phyloP scores from a whole-genome alignment of 2,329 filamentous ascomycete genomes.

The Parasarocladium wereldwijsianum region DNA sequence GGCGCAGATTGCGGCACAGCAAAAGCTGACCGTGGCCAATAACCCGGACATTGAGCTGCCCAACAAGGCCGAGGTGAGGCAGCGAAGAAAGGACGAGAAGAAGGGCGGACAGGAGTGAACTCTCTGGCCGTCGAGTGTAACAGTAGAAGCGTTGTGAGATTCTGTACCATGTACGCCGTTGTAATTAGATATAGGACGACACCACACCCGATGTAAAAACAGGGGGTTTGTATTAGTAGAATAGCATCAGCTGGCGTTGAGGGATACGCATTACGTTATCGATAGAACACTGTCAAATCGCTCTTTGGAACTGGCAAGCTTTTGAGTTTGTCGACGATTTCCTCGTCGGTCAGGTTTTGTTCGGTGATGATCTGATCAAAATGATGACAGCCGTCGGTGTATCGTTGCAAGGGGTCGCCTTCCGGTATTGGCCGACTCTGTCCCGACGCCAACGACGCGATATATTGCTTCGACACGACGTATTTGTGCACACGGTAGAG shows the following conservation, averaged over 20 bases:
- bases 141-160: background rate
- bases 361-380: constrained; percentile 77
- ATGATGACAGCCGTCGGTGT: constrained; percentile 59
- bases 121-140: constrained; percentile 1
- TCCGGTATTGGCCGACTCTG: constrained; percentile 25
- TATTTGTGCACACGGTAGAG: constrained; percentile 90
- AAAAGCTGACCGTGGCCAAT: constrained; percentile 18
- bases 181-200: constrained; percentile 11
- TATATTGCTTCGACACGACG: constrained; percentile 53
- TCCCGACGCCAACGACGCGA: constrained; percentile 40
- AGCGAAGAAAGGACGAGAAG: constrained; percentile 9
- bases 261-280: constrained; percentile 16
- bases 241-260: background rate
- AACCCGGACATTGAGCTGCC: constrained; percentile 26
- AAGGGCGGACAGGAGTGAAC: constrained; percentile 3
- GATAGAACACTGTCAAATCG: constrained; percentile 40
- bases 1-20: constrained; percentile 9
- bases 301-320: constrained; percentile 35
- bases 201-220: constrained; percentile 1
- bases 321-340: constrained; percentile 55
- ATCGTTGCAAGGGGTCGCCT: constrained; percentile 44
- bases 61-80: constrained; percentile 17
- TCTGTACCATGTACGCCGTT: constrained; percentile 12
- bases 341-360: constrained; percentile 52
- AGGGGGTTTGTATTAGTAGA: background rate